A percentile compares a stretch with the other conserved stretches of the same genome.
Evolutionary conservation across 179 eudicot species (phyloP).

Genomic region (Drosera spatulata): DNA sequence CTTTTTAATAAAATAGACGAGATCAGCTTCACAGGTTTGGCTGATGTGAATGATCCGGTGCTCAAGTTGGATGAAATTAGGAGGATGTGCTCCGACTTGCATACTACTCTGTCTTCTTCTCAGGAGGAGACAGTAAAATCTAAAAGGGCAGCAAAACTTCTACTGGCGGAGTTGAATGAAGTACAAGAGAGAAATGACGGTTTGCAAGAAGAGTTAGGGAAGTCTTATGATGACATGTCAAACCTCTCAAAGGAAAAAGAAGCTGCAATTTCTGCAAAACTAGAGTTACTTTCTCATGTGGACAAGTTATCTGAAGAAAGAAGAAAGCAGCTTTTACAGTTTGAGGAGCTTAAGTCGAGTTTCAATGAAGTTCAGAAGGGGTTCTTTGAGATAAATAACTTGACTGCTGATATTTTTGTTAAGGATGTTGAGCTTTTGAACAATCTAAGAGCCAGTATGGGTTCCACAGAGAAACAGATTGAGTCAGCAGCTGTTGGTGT

Average conservation of each 20-base stretch:
- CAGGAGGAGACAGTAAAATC: conserved; percentile 71
- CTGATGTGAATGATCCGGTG: conserved; percentile 41
- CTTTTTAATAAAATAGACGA: conserved; percentile 38
- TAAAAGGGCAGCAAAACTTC: conserved; percentile 83
- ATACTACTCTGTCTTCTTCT: conserved; percentile 29
- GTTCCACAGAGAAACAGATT: conserved; percentile 31
- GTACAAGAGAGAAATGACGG: conserved; percentile 92
- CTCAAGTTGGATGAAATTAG: conserved; percentile 55
- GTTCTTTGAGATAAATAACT: conserved; percentile 28
- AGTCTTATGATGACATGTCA: conserved; percentile 32
- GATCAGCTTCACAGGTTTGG: conserved; percentile 27
- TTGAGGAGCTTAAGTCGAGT: conserved; percentile 30
- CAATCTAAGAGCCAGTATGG: conserved; percentile 27
- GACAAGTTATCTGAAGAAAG: conserved; percentile 56
- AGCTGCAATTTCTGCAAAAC: conserved; percentile 49
- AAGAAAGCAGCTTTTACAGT: conserved; percentile 38
- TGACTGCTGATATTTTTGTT: conserved; percentile 36
- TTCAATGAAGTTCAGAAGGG: conserved; percentile 34
- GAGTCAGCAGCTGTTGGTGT: conserved; percentile 21
- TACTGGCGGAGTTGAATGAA: conserved; percentile 89
- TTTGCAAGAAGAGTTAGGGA: conserved; percentile 74
- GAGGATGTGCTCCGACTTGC: conserved; percentile 43
- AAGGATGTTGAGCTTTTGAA: conserved; percentile 47
- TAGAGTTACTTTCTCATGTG: conserved; percentile 53
- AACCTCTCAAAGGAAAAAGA: conserved; percentile 57